Base-by-base conservation (phyloP, 169 alveolate genomes). In the Eimeria necatrix region DNA sequence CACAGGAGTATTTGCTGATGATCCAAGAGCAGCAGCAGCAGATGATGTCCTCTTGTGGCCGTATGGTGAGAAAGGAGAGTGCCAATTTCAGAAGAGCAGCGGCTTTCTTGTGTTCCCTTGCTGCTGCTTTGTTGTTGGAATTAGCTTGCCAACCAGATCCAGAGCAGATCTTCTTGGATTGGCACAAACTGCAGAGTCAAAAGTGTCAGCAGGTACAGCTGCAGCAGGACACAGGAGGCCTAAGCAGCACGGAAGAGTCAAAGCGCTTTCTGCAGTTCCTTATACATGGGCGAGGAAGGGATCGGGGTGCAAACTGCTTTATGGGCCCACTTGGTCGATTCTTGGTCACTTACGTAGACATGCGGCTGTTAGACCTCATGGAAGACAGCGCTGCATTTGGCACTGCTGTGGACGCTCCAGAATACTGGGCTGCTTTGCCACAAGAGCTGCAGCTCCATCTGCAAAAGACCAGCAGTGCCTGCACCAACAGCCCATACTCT, bases 111-210 rank as follows among this genome's bases (percentile, higher is more conserved):
- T 85, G 92, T 46, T 85, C 92, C 41, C 92, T 85, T 16, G 80
- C 81, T 32, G 76, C 81, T 49, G 78, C 92, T 51, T 41, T 85
- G 92, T 59, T 85, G 92, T 60, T 85, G 92, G 92, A 76, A 12
- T 60, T 85, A 51, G 22, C 48, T 6, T 60, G 76, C 92, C 61
- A 32, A 22, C 92, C 92, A 60, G 92, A 85, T 16, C 80, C 92
- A 32, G 49, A 85, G 51, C 73, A 7, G 32, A 61, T 60, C 6
- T 7, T 52, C 49, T 16, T 60, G 46, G 78, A 26, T 48, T 41
- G 60, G 92, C 78, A 32, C 48, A 2, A 53, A 14, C 32, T 22
- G 26, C 59, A 85, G 61, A 16, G 76, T 48, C 18, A 2, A 56
- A 14, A 24, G 14, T 14, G n/a, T 10, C 71, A 32, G 32, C 20